These are phyloP conservation scores for Penicillium palitans DNA, from an alignment of 2,329 filamentous ascomycete species.

Conservation along the genomic window DNA sequence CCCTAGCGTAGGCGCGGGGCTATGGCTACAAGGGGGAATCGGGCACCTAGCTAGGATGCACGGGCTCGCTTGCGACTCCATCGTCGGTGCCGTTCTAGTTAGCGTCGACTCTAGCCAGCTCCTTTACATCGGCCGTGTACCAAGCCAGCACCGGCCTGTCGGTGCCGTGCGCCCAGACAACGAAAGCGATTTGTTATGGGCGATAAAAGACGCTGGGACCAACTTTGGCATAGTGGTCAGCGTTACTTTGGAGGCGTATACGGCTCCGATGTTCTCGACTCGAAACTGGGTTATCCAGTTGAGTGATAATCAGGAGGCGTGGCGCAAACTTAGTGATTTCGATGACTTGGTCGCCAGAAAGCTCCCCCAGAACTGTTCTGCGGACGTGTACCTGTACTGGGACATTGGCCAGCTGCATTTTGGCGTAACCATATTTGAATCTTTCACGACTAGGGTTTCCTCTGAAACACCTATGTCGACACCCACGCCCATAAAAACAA, in stretches of 20 bases:
- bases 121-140: constrained; percentile 54
- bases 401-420: constrained; percentile 50
- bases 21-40: constrained; percentile 67
- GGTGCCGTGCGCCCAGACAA: constrained; percentile 48
- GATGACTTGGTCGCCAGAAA: constrained; percentile 31
- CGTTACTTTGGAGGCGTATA: constrained; percentile 52
- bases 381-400: constrained; percentile 59
- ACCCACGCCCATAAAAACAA: neutral
- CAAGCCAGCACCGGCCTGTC: constrained; percentile 45
- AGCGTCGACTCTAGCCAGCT: constrained; percentile 25
- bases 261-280: constrained; percentile 44
- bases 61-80: constrained; percentile 60
- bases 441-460: constrained; percentile 25
- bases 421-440: constrained; percentile 54
- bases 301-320: constrained; percentile 33
- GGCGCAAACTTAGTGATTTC: constrained; percentile 42
- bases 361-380: constrained; percentile 49
- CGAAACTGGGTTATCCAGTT: constrained; percentile 45
- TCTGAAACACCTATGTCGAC: neutral
- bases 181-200: constrained; percentile 58
- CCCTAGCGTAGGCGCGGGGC: constrained; percentile 63
- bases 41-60: constrained; percentile 58
- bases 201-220: constrained; percentile 58
- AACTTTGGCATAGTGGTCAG: constrained; percentile 61
- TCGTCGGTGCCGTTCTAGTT: constrained; percentile 51